A percentile compares a stretch with the other conserved stretches of the same genome.
phyloP scores from a whole-genome alignment of 1,284 basidiomycete species.

The Microbotryum intermedium region DNA sequence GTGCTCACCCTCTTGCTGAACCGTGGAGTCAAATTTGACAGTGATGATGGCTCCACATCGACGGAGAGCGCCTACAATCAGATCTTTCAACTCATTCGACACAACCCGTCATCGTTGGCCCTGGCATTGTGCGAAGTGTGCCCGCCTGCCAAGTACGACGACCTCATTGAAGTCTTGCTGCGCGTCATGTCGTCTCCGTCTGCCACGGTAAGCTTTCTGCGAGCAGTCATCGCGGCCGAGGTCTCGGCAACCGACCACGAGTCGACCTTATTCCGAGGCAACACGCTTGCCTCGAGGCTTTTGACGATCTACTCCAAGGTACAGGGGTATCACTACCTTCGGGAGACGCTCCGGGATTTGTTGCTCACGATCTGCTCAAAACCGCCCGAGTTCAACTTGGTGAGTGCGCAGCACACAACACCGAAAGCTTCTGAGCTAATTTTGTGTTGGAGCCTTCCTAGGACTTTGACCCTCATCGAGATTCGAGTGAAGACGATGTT shows the following conservation, averaged over 20 bases:
- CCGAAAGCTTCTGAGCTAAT: neutral
- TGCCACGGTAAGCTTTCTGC: slow-evolving; percentile 61
- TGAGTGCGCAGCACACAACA: slow-evolving; percentile 49
- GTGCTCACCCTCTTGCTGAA: neutral
- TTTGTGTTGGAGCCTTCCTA: slow-evolving; percentile 33
- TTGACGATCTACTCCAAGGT: slow-evolving; percentile 73
- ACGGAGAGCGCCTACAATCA: neutral
- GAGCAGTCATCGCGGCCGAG: slow-evolving; percentile 75
- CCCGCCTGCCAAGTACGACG: slow-evolving; percentile 65
- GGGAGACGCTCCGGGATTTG: slow-evolving; percentile 65
- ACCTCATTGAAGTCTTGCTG: slow-evolving; percentile 69
- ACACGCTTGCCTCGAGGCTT: slow-evolving; percentile 74
- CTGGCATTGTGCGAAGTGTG: slow-evolving; percentile 79
- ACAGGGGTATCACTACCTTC: slow-evolving; percentile 79
- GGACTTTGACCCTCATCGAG: slow-evolving; percentile 52
- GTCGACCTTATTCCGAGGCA: slow-evolving; percentile 69
- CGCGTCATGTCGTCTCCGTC: slow-evolving; percentile 72
- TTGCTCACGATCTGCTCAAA: slow-evolving; percentile 62
- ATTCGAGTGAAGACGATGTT: slow-evolving; percentile 12
- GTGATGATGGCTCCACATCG: neutral
- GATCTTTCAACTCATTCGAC: slow-evolving; percentile 9
- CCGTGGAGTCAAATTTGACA: neutral
- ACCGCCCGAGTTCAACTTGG: slow-evolving; percentile 65
- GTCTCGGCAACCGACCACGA: slow-evolving; percentile 67
- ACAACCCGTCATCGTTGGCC: slow-evolving; percentile 48